Base-by-base conservation (phyloP, 2,329 filamentous ascomycete species). In the Epicoccum nigrum region DNA sequence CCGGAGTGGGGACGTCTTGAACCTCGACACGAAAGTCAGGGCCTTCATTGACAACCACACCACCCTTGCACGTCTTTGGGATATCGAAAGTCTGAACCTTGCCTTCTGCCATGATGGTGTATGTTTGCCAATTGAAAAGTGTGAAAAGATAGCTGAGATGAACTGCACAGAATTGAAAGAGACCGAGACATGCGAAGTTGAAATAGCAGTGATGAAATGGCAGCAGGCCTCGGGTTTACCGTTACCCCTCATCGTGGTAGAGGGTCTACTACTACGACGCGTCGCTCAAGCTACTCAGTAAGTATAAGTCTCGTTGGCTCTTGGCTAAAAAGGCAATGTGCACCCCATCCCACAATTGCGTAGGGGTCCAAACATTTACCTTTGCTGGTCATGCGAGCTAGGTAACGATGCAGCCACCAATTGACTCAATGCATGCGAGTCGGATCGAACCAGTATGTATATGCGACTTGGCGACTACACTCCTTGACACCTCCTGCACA, bases 1-100 rank as follows among this genome's bases (percentile, higher is more conserved):
- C 72, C 5, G 79, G 79, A 0, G 81, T 78, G 1, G 74, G 72
- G 5, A 82, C 73, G 47, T 74, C 71, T 58, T 77, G 72, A 4
- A 81, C 75, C 48, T 78, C 74, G 30, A 81, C 69, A 15, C 64
- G 63, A 54, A 81, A 82, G 54, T 80, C 67, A 0, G 79, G 77
- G 1, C 79, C 79, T 62, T 79, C 76, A 51, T 82, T 79, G 28
- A 80, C 72, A 2, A 81, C 79, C 6, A 81, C 78, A n/a, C 79
- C 79, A 4, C 74, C 79, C 58, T 81, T 80, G 62, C 79, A 81
- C 43, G 73, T 74, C 34, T 77, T 77, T 1, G 79, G 80, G 39
- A 81, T 77, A 4, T 76, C 69, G 49, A 70, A 74, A 9, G 57
- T 58, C 20, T 57, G 59, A 11, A 46, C 39, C 45, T 68, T 69